Percentiles rank a stretch among this genome's conserved stretches.
phyloP scores from a whole-genome alignment of 108 stramenopile genomes.

The Fragilaria radians region DNA sequence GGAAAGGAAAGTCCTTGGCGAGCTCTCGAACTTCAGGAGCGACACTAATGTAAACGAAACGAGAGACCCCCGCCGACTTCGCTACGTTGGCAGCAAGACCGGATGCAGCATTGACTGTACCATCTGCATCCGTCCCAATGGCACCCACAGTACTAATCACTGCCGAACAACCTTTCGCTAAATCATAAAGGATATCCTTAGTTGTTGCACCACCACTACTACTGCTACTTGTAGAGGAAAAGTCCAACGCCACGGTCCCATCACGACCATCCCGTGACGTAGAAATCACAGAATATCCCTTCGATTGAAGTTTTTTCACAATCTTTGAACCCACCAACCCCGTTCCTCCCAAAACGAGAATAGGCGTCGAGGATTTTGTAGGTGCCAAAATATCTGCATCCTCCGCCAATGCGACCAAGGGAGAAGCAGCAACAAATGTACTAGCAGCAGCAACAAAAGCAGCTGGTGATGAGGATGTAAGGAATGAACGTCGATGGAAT shows the following conservation, averaged over 20 bases:
- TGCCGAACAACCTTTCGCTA: conserved; percentile 33
- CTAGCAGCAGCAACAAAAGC: no score
- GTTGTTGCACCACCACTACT: background rate
- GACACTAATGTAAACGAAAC: conserved; percentile 52
- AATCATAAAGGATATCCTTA: conserved; percentile 1
- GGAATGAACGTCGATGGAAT: no score
- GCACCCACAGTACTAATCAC: conserved; percentile 57
- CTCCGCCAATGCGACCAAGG: no score
- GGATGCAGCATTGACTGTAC: conserved; percentile 32
- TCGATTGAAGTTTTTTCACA: conserved; percentile 30
- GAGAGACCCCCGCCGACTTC: conserved; percentile 29
- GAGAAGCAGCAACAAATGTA: no score
- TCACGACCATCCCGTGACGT: conserved; percentile 23
- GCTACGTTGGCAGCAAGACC: conserved; percentile 49
- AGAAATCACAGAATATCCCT: conserved; percentile 30
- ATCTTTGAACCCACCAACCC: conserved; percentile 65
- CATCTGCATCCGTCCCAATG: conserved; percentile 41
- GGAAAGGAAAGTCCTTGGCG: conserved; percentile 46
- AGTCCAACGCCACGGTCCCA: conserved; percentile 20
- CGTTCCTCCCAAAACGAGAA: conserved; percentile 66
- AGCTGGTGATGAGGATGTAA: no score
- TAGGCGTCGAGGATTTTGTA: no score
- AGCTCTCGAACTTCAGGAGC: conserved; percentile 58
- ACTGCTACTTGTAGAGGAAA: background rate
- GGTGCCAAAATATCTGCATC: no score